Percentiles rank a stretch among this genome's conserved stretches.
phyloP scores from a whole-genome alignment of 2,329 filamentous ascomycete genomes.

The Lecanicillium sp. region DNA sequence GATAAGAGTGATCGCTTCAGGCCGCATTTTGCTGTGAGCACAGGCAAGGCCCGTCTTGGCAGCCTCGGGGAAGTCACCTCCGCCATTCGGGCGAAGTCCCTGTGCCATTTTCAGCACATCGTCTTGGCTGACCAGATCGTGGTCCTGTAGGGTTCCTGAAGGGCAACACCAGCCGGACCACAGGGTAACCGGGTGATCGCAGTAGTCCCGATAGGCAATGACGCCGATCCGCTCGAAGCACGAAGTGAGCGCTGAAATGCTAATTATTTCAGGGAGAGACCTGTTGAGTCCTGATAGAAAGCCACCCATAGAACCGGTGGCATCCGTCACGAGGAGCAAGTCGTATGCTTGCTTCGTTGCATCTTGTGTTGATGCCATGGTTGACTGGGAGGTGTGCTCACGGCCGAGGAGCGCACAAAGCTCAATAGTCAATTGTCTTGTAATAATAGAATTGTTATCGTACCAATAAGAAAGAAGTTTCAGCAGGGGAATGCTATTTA shows the following conservation, averaged over 20 bases:
- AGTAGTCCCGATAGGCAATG: slow-evolving; percentile 43
- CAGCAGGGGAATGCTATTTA: no score
- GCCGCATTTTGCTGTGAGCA: slow-evolving; percentile 38
- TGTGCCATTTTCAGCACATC: slow-evolving; percentile 27
- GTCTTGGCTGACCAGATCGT: slow-evolving; percentile 19
- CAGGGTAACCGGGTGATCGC: slow-evolving; percentile 24
- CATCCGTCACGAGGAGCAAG: slow-evolving; percentile 38
- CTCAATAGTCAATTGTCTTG: no score
- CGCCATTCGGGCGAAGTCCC: slow-evolving; percentile 22
- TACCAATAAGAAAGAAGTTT: no score
- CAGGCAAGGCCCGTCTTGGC: slow-evolving; percentile 39
- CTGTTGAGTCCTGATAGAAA: slow-evolving; percentile 35
- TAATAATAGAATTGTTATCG: no score
- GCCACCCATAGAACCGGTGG: slow-evolving; percentile 34
- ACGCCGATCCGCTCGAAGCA: slow-evolving; percentile 43
- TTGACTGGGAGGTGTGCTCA: no score
- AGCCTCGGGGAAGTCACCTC: slow-evolving; percentile 39
- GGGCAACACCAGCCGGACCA: slow-evolving; percentile 41
- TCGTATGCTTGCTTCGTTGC: no score
- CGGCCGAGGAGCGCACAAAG: no score
- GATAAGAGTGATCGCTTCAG: slow-evolving; percentile 39
- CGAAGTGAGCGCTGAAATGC: slow-evolving; percentile 37
- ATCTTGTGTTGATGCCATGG: no score
- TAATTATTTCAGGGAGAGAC: slow-evolving; percentile 43
- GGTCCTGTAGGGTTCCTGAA: slow-evolving; percentile 9